Evolutionary conservation across 192 early-diverging fungal genomes (phyloP).

Genomic region (Coemansia sp.): DNA sequence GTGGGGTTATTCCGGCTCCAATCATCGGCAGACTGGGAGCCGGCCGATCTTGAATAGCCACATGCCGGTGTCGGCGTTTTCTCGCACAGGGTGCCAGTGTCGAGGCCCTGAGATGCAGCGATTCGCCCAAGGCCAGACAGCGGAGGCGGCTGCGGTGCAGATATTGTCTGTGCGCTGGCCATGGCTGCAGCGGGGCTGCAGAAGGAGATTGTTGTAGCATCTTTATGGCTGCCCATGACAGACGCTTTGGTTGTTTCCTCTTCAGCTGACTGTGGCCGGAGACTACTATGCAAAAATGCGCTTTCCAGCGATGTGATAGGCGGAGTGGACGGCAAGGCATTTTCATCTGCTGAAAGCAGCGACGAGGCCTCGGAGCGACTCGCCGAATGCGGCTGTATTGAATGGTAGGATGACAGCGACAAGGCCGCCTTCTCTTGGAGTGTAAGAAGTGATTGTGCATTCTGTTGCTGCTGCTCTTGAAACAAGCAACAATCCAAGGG

Average conservation of each 20-base stretch:
- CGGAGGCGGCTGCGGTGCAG: not conserved
- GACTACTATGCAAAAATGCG: not conserved
- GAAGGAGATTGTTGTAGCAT: not conserved
- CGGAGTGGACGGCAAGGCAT: not conserved
- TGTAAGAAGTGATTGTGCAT: not conserved
- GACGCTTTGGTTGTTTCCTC: not conserved
- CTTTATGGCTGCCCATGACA: not conserved
- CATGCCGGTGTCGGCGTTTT: not conserved
- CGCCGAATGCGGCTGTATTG: not conserved
- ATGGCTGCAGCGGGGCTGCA: not conserved
- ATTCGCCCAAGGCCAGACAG: not conserved
- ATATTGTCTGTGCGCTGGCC: not conserved
- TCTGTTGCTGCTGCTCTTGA: not conserved
- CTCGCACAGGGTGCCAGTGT: not conserved
- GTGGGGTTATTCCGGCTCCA: not conserved
- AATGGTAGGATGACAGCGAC: not conserved
- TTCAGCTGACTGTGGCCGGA: conserved; percentile 2
- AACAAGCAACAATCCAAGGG: not conserved
- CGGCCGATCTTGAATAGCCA: not conserved
- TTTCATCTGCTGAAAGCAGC: conserved; percentile 1
- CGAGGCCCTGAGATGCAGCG: not conserved
- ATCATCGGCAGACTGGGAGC: not conserved
- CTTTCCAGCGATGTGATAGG: not conserved
- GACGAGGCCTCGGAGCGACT: not conserved
- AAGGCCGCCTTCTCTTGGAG: not conserved